Evolutionary conservation across 108 stramenopile species (phyloP).

Genomic region (Discostella stelligeroides): DNA sequence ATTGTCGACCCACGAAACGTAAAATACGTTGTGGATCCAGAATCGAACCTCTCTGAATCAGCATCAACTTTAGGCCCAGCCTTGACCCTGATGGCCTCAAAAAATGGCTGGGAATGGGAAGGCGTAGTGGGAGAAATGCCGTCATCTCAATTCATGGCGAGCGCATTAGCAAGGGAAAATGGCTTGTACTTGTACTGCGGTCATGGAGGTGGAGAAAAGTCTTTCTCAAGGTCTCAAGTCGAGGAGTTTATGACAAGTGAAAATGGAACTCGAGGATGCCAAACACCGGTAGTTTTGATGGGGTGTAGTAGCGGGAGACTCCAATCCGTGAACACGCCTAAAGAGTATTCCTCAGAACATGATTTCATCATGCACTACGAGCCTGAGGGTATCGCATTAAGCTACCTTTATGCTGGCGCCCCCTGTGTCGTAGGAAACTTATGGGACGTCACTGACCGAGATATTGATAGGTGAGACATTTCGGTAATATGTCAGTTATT

Average conservation of each 20-base stretch:
- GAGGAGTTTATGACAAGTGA: slow-evolving; percentile 52
- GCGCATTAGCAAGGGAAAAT: slow-evolving; percentile 51
- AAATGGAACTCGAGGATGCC: slow-evolving; percentile 47
- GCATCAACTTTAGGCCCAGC: slow-evolving; percentile 69
- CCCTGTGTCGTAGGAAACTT: slow-evolving; percentile 97
- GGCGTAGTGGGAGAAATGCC: slow-evolving; percentile 78
- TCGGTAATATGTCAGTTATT: slow-evolving; percentile 26
- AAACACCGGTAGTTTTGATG: slow-evolving; percentile 86
- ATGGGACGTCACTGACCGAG: slow-evolving; percentile 98
- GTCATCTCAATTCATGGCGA: slow-evolving; percentile 52
- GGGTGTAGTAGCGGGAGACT: slow-evolving; percentile 96
- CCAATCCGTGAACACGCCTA: slow-evolving; percentile 65
- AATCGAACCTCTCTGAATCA: slow-evolving; percentile 87
- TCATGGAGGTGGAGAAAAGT: slow-evolving; percentile 93
- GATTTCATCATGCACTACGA: slow-evolving; percentile 71
- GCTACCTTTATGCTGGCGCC: slow-evolving; percentile 89
- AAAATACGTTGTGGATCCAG: slow-evolving; percentile 92
- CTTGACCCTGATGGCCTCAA: slow-evolving; percentile 47
- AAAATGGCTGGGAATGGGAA: slow-evolving; percentile 72
- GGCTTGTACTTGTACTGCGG: slow-evolving; percentile 93
- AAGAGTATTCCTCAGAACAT: slow-evolving; percentile 36
- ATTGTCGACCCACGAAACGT: slow-evolving; percentile 59
- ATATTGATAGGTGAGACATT: slow-evolving; percentile 89
- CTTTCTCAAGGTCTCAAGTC: slow-evolving; percentile 74
- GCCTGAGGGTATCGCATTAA: slow-evolving; percentile 92